Evolutionary conservation across 352 stramenopile species (phyloP).

Genomic region (Pythium vanterpoolii): DNA sequence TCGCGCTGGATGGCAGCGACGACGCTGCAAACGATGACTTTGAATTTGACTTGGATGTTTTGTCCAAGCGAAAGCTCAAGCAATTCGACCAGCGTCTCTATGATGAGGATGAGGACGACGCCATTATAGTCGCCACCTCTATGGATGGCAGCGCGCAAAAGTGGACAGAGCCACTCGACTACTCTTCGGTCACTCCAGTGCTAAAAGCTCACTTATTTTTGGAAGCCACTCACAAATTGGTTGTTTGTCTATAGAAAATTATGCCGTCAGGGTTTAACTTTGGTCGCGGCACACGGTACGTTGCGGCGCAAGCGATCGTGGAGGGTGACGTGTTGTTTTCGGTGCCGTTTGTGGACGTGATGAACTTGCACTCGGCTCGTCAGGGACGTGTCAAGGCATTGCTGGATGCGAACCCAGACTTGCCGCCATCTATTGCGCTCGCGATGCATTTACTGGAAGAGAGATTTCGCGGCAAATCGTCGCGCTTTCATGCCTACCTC

Average conservation of each 20-base stretch:
- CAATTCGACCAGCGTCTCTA: neutral
- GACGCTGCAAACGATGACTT: constrained; percentile 18
- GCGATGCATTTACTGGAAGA: constrained; percentile 29
- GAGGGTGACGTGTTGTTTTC: constrained; percentile 26
- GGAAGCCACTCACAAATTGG: neutral
- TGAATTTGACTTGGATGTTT: constrained; percentile 25
- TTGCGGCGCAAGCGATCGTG: constrained; percentile 5
- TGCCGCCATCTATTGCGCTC: constrained; percentile 22
- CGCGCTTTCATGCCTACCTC: constrained; percentile 21
- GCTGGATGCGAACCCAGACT: constrained; percentile 25
- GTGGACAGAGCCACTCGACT: constrained; percentile 2
- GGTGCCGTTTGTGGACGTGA: constrained; percentile 21
- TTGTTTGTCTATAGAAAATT: constrained; percentile 11
- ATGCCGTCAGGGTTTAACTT: constrained; percentile 21
- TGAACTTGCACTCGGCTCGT: constrained; percentile 22
- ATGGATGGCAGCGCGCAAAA: neutral
- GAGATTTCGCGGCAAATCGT: constrained; percentile 18
- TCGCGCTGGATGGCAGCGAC: constrained; percentile 4
- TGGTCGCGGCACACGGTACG: constrained; percentile 23
- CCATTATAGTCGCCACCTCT: neutral
- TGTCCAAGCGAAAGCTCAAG: constrained; percentile 21
- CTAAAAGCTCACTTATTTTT: neutral
- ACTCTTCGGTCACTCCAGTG: constrained; percentile 4
- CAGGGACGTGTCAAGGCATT: constrained; percentile 20
- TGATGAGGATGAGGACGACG: neutral